These are phyloP conservation scores for Suhomyces sp. DNA, from an alignment of 805 yeast species.

Conservation along the genomic window DNA sequence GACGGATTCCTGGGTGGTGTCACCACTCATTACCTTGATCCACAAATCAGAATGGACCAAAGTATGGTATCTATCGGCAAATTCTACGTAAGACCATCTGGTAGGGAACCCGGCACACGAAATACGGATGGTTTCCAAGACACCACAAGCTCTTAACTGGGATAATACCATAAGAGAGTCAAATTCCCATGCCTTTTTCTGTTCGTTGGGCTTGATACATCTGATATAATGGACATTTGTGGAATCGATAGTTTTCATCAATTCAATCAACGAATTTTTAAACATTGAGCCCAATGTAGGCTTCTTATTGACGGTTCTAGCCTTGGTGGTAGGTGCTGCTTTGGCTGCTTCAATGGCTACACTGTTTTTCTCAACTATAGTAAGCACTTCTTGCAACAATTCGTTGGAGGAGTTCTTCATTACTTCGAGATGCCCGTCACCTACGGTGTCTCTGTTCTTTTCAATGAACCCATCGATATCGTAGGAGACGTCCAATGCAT, in stretches of 20 bases:
- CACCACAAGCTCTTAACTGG: constrained; percentile 98
- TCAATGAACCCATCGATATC: constrained; percentile 94
- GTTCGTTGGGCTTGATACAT: constrained; percentile 95
- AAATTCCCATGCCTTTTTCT: constrained; percentile 92
- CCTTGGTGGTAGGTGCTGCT: constrained; percentile 18
- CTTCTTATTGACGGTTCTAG: constrained; percentile 57
- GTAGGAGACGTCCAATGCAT: constrained; percentile 90
- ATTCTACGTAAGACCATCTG: constrained; percentile 91
- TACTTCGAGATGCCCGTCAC: constrained; percentile 90
- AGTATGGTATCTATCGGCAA: constrained; percentile 84
- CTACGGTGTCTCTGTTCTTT: constrained; percentile 95
- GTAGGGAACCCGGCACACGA: constrained; percentile 99
- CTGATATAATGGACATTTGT: constrained; percentile 96
- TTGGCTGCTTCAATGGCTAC: constrained; percentile 46
- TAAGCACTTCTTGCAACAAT: constrained; percentile 62
- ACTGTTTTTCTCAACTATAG: constrained; percentile 58
- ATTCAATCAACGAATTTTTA: constrained; percentile 85
- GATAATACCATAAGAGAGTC: constrained; percentile 93
- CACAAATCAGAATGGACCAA: constrained; percentile 71
- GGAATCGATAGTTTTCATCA: constrained; percentile 88
- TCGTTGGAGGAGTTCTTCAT: constrained; percentile 66
- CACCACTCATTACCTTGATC: constrained; percentile 52
- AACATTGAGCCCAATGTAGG: constrained; percentile 95
- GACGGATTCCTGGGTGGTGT: constrained; percentile 54
- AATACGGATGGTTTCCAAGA: constrained; percentile 89